Conservation (phyloP, 148 eudicot genomes). For the Fallopia convolvulus region DNA sequence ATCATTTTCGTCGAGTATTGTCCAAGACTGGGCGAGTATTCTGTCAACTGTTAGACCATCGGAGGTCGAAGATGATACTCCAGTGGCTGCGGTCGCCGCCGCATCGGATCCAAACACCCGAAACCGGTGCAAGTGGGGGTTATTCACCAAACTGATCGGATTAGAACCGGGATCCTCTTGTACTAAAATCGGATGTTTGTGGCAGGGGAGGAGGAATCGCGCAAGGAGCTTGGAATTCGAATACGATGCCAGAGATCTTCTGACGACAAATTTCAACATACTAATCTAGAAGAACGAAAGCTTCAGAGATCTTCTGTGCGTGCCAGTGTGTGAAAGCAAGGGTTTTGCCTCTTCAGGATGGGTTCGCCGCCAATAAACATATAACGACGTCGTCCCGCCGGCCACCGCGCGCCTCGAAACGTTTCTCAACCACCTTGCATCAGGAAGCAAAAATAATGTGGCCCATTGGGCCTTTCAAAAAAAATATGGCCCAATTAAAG, state of each 20-base stretch:
- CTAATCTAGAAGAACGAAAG: neutral
- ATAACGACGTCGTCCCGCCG: neutral
- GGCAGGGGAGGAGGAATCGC: constrained; percentile 5
- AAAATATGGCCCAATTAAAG: neutral
- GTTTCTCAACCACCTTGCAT: neutral
- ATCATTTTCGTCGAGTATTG: constrained; percentile 62
- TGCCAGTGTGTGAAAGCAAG: neutral
- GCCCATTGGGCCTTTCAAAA: neutral
- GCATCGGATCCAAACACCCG: constrained; percentile 47
- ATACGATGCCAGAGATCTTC: neutral
- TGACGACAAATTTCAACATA: neutral
- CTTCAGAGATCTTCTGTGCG: neutral
- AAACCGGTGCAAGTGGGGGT: constrained; percentile 13
- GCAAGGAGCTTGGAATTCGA: constrained; percentile 7
- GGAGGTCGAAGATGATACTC: constrained; percentile 46
- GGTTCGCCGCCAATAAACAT: neutral
- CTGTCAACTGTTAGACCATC: constrained; percentile 82
- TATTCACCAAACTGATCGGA: constrained; percentile 6
- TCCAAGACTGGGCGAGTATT: constrained; percentile 63
- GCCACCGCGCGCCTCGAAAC: neutral
- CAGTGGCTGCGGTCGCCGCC: constrained; percentile 18
- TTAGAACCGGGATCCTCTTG: constrained; percentile 12
- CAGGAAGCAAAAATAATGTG: neutral
- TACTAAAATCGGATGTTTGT: constrained; percentile 15
- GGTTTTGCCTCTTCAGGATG: neutral